Conservation (phyloP, 495 filamentous ascomycete genomes). For the Neurospora sp. region DNA sequence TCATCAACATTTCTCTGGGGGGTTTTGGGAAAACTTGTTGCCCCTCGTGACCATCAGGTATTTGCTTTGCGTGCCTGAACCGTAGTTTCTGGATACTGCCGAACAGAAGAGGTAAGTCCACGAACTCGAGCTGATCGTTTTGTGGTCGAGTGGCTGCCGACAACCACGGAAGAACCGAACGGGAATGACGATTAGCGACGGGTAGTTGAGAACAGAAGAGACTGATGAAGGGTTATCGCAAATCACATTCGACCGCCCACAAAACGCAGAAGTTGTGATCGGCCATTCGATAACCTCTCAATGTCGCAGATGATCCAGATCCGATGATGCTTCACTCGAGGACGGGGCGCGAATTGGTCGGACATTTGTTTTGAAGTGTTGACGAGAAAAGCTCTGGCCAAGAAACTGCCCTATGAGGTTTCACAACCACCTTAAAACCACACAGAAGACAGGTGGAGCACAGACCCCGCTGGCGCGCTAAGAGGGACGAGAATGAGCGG, state of each 20-base stretch:
- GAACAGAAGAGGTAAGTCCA: background rate
- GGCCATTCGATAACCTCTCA: background rate
- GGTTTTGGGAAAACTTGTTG: background rate
- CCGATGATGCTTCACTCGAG: background rate
- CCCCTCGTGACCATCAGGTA: background rate
- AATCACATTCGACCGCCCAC: background rate
- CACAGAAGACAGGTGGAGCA: background rate
- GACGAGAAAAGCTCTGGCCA: background rate
- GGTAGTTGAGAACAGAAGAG: background rate
- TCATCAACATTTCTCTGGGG: background rate
- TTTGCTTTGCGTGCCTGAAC: background rate
- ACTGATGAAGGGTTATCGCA: background rate
- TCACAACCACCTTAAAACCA: background rate
- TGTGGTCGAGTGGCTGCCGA: background rate
- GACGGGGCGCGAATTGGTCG: background rate
- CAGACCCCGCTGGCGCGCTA: background rate
- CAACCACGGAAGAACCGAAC: background rate
- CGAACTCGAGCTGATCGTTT: background rate
- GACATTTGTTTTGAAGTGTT: background rate
- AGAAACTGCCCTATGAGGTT: background rate
- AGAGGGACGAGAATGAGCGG: background rate
- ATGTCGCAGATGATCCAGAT: background rate
- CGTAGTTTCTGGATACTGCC: background rate
- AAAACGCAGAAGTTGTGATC: background rate
- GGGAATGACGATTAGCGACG: background rate